Conservation (phyloP, 2,329 filamentous ascomycete genomes). For the Xylariaceae sp. region DNA sequence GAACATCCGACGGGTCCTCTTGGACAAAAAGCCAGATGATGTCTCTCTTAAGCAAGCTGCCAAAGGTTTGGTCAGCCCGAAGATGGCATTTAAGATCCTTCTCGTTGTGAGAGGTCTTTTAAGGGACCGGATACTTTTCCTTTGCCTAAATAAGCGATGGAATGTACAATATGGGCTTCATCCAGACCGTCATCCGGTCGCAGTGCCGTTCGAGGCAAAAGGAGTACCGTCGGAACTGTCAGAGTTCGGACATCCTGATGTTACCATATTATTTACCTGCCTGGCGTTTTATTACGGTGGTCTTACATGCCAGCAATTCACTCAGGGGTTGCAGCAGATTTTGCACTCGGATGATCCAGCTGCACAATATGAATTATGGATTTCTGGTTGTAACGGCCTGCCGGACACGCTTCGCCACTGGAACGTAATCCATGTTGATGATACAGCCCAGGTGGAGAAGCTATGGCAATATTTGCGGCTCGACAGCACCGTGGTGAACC, state of each 20-base stretch:
- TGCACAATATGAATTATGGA: conserved; percentile 51
- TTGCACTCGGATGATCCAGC: conserved; percentile 53
- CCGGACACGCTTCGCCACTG: conserved; percentile 46
- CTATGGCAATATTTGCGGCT: conserved; percentile 48
- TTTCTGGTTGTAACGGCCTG: conserved; percentile 35
- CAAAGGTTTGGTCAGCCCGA: conserved; percentile 33
- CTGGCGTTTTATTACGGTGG: conserved; percentile 64
- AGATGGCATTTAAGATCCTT: conserved; percentile 35
- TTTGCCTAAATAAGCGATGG: conserved; percentile 60
- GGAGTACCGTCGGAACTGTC: conserved; percentile 57
- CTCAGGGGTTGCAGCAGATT: conserved; percentile 45
- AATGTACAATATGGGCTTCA: conserved; percentile 63
- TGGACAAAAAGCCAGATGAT: conserved; percentile 20
- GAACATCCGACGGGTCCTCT: conserved; percentile 25
- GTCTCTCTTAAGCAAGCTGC: conserved; percentile 19
- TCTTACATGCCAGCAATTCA: conserved; percentile 45
- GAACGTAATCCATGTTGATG: conserved; percentile 56
- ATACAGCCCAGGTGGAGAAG: conserved; percentile 45
- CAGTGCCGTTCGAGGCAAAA: conserved; percentile 64
- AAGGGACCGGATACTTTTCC: conserved; percentile 53
- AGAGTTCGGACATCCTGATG: conserved; percentile 66
- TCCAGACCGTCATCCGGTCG: conserved; percentile 51
- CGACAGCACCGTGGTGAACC: conserved; percentile 50
- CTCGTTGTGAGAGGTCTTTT: conserved; percentile 62
- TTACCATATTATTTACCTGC: conserved; percentile 61